A percentile compares a stretch with the other conserved stretches of the same genome.
phyloP scores from a whole-genome alignment of 108 stramenopile species.

The Schizochytrium sp. region DNA sequence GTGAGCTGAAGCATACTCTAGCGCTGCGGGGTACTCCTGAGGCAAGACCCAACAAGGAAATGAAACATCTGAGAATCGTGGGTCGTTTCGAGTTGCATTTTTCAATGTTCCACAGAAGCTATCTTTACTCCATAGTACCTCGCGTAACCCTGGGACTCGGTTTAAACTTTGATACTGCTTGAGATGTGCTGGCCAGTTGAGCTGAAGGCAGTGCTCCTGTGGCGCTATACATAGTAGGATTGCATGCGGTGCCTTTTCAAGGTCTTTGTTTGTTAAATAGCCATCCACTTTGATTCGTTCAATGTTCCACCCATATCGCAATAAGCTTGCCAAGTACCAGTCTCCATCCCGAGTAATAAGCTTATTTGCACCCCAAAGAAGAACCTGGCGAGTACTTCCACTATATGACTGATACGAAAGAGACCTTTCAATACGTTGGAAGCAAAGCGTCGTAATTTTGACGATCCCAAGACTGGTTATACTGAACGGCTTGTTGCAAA shows the following conservation, averaged over 20 bases:
- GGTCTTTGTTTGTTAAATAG: background rate
- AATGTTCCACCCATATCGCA: background rate
- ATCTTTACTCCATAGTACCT: constrained; percentile 53
- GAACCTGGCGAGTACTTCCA: background rate
- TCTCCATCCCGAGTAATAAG: background rate
- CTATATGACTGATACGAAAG: too few relatives aligned
- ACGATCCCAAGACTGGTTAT: too few relatives aligned
- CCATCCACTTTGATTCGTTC: background rate
- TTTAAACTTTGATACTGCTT: constrained; percentile 19
- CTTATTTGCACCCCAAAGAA: background rate
- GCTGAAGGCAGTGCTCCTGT: background rate
- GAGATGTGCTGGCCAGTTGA: background rate
- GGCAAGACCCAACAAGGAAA: constrained; percentile 41
- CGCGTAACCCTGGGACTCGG: background rate
- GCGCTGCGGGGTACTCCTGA: background rate
- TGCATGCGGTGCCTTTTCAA: background rate
- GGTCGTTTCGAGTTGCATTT: background rate
- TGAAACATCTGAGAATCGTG: background rate
- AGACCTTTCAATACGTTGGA: too few relatives aligned
- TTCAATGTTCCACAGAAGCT: constrained; percentile 3
- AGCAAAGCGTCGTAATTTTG: too few relatives aligned
- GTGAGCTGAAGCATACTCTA: background rate
- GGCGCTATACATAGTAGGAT: background rate
- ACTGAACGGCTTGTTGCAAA: too few relatives aligned
- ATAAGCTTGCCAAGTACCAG: background rate